A percentile compares a stretch with the other conserved stretches of the same genome.
Conservation (phyloP, 2,329 filamentous ascomycete genomes). For the Herpomyces periplanetae region DNA sequence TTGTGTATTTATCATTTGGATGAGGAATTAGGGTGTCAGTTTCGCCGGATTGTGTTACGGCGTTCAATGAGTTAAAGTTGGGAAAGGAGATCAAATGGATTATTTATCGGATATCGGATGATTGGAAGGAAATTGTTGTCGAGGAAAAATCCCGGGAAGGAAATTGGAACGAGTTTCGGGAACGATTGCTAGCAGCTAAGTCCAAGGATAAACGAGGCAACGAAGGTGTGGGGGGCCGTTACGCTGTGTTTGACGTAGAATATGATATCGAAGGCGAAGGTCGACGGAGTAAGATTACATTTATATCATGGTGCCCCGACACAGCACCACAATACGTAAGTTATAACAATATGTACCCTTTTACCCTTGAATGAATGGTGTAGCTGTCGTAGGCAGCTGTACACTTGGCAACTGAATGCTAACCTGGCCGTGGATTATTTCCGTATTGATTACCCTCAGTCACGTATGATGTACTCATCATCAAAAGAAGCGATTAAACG, state of each 20-base stretch:
- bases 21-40: slow-evolving; percentile 33
- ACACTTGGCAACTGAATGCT: not conserved
- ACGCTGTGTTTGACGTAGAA: slow-evolving; percentile 51
- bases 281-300: slow-evolving; percentile 30
- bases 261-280: slow-evolving; percentile 36
- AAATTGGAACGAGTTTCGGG: slow-evolving; percentile 31
- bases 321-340: slow-evolving; percentile 35
- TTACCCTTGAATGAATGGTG: too few relatives aligned
- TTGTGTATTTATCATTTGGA: too few relatives aligned
- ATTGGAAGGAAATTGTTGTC: slow-evolving; percentile 43
- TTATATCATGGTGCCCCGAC: slow-evolving; percentile 45
- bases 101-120: slow-evolving; percentile 52
- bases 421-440: slow-evolving; percentile 2
- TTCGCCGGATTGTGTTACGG: slow-evolving; percentile 22
- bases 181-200: slow-evolving; percentile 32
- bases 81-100: slow-evolving; percentile 33
- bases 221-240: slow-evolving; percentile 20
- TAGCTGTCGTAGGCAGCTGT: too few relatives aligned
- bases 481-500: slow-evolving; percentile 60
- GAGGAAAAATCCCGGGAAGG: slow-evolving; percentile 25
- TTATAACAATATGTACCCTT: too few relatives aligned
- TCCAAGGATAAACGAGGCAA: slow-evolving; percentile 15
- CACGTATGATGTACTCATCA: slow-evolving; percentile 64
- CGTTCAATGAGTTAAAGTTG: slow-evolving; percentile 49
- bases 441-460: slow-evolving; percentile 11